A percentile compares a stretch with the other conserved stretches of the same genome.
These are phyloP conservation scores for Babesia ovis DNA, from an alignment of 169 alveolate species.

Conservation along the genomic window DNA sequence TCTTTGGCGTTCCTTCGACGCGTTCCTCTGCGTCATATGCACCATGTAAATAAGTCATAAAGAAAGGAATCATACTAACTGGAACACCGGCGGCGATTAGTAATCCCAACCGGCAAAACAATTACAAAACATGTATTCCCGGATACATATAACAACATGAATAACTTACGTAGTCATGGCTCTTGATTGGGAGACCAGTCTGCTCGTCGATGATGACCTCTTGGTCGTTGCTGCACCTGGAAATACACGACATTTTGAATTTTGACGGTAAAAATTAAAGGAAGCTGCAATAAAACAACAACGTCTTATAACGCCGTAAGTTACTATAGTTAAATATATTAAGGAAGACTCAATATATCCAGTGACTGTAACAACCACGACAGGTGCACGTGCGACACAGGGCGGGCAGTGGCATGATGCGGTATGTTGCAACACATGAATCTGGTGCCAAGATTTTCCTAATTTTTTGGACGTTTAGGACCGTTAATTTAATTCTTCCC, in stretches of 20 bases:
- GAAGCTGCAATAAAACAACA: neutral
- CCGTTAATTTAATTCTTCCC: too few relatives aligned
- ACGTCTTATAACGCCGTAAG: neutral
- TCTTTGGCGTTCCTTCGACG: neutral
- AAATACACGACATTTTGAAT: slow-evolving; percentile 60
- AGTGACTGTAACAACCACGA: neutral
- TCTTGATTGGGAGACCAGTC: slow-evolving; percentile 39
- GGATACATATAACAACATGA: neutral
- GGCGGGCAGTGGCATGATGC: slow-evolving; percentile 25
- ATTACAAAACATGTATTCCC: too few relatives aligned
- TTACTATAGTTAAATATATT: neutral
- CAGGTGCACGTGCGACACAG: slow-evolving; percentile 32
- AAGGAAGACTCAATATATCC: neutral
- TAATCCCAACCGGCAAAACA: too few relatives aligned
- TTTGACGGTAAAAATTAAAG: neutral
- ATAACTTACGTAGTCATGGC: slow-evolving; percentile 62
- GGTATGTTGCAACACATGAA: neutral
- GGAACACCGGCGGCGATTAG: too few relatives aligned
- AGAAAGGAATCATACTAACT: neutral
- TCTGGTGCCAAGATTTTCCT: neutral
- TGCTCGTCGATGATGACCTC: slow-evolving; percentile 58
- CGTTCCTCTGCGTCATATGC: slow-evolving; percentile 5
- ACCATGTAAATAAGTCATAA: neutral
- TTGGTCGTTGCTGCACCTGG: slow-evolving; percentile 63
- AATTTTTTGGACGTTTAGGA: too few relatives aligned